These are phyloP conservation scores for Prunus persica DNA, from an alignment of 306 rosid species.

Conservation along the genomic window DNA sequence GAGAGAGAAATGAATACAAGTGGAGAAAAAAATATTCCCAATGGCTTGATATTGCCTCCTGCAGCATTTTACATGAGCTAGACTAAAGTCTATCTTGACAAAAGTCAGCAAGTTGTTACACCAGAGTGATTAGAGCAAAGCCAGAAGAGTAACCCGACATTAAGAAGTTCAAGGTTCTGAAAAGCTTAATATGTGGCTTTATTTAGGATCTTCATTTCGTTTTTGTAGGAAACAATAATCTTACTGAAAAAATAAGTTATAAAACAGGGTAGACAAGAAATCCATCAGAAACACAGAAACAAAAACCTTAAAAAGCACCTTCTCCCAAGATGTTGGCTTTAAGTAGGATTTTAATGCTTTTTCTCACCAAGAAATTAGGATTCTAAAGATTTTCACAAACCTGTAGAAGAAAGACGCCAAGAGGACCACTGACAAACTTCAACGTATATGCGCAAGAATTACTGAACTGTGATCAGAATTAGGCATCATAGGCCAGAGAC, in stretches of 20 bases:
- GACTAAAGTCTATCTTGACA: not conserved
- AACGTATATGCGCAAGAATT: not conserved
- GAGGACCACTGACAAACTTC: not conserved
- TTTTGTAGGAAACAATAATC: too few species aligned
- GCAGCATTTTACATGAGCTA: slow-evolving; percentile 7
- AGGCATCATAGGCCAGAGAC: slow-evolving; percentile 7
- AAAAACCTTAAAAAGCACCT: too few species aligned
- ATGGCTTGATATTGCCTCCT: slow-evolving; percentile 15
- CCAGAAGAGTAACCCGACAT: not conserved
- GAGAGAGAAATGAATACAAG: slow-evolving; percentile 10
- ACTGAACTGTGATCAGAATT: not conserved
- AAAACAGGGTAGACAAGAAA: too few species aligned
- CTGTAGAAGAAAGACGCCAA: not conserved
- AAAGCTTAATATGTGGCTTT: not conserved
- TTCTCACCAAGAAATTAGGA: not conserved
- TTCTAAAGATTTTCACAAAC: not conserved
- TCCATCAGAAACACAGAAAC: too few species aligned
- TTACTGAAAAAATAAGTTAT: too few species aligned
- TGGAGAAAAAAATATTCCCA: slow-evolving; percentile 1
- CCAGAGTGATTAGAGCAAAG: not conserved
- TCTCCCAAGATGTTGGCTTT: not conserved
- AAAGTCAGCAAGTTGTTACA: not conserved
- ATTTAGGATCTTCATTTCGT: too few species aligned
- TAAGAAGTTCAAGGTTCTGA: not conserved
- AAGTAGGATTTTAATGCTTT: not conserved